phyloP scores from a whole-genome alignment of 176 grass and related monocot species.

The Phoenix roebelenii region DNA sequence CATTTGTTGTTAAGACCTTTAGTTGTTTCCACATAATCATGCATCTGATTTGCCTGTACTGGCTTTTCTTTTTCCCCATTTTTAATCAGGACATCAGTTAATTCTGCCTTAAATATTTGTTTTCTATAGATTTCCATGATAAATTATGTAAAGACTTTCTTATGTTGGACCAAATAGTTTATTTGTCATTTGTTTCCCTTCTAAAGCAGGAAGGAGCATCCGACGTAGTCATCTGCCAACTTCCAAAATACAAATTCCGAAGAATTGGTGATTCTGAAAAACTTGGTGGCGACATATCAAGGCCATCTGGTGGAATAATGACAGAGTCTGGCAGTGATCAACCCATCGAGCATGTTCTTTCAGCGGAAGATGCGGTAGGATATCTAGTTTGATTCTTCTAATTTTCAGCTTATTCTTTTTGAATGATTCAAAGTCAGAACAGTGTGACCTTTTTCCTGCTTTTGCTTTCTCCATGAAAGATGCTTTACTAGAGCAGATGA shows the following conservation, averaged over 20 bases:
- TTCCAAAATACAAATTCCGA: slow-evolving; percentile 32
- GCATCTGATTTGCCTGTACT: too few species aligned
- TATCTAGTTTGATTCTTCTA: too few species aligned
- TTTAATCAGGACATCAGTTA: too few species aligned
- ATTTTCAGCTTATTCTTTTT: neutral
- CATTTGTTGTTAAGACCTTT: too few species aligned
- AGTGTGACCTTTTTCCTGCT: neutral
- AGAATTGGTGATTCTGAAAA: slow-evolving; percentile 18
- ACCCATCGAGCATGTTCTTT: slow-evolving; percentile 22
- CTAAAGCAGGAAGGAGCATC: slow-evolving; percentile 31
- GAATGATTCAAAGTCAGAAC: neutral
- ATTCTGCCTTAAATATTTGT: too few species aligned
- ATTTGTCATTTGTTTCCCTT: slow-evolving; percentile 3
- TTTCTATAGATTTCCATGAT: too few species aligned
- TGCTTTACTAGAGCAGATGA: neutral
- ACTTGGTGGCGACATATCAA: neutral
- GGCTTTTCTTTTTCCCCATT: too few species aligned
- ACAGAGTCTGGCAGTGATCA: slow-evolving; percentile 28
- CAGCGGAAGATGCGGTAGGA: slow-evolving; percentile 27
- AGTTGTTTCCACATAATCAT: too few species aligned
- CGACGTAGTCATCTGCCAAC: slow-evolving; percentile 40
- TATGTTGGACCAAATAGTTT: too few species aligned
- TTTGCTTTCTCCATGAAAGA: neutral
- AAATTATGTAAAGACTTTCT: too few species aligned
- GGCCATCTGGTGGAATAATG: slow-evolving; percentile 25